Evolutionary conservation across 345 rosid species (phyloP).

Genomic region (Lumnitzera littorea): DNA sequence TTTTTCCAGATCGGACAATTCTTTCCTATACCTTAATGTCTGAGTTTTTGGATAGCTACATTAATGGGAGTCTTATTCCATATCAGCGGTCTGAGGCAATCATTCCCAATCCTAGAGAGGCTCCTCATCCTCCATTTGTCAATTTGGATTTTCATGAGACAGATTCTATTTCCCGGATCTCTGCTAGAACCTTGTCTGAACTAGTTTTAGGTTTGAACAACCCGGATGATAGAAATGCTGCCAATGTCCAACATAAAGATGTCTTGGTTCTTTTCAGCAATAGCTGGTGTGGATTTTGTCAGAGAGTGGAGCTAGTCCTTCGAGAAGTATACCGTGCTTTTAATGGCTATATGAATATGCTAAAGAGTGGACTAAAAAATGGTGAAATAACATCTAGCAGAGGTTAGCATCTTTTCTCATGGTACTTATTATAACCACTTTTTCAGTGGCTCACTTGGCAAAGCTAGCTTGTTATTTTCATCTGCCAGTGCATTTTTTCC

Average conservation of each 20-base stretch:
- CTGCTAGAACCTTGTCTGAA: conserved; percentile 45
- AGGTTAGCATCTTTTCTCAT: conserved; percentile 32
- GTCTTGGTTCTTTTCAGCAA: conserved; percentile 82
- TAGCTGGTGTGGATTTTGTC: conserved; percentile 93
- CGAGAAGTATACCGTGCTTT: conserved; percentile 72
- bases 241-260: conserved; percentile 50
- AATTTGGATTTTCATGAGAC: conserved; percentile 76
- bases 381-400: conserved; percentile 22
- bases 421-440: background rate
- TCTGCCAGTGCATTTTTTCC: conserved; percentile 1
- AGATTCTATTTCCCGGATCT: conserved; percentile 63
- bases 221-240: conserved; percentile 28
- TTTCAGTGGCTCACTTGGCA: conserved; percentile 4
- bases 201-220: conserved; percentile 49
- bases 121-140: conserved; percentile 65
- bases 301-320: conserved; percentile 84
- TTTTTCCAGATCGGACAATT: conserved; percentile 25
- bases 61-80: conserved; percentile 58
- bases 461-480: background rate
- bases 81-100: conserved; percentile 49
- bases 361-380: conserved; percentile 30
- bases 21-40: conserved; percentile 41
- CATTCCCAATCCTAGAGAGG: conserved; percentile 33
- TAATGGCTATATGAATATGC: conserved; percentile 36
- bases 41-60: conserved; percentile 48